Evolutionary conservation across 768 basidiomycete genomes (phyloP), one percentile per base, ranked within the genome.

Genomic region (Boletus reticuloceps): DNA sequence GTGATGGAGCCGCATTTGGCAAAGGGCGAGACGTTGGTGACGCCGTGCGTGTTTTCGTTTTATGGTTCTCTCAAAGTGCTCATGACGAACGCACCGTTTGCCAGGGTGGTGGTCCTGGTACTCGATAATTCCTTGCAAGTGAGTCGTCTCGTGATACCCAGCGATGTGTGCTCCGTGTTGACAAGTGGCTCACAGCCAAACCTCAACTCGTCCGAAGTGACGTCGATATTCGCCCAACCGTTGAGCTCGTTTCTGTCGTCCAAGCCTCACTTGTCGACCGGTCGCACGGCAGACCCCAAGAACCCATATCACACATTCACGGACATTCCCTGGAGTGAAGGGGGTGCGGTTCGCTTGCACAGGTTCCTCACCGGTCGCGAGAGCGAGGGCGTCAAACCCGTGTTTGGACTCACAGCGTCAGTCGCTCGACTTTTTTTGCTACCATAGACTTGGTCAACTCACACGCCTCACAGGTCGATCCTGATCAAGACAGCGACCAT

Each of bases 321-420:
- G 25, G 92, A 94, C 62, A 63, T 78, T 31, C 65, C 71, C 13
- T 80, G 77, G 67, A 67, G 70, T n/a, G 74, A 76, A 20, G 72
- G 75, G 9, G 69, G 67, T 8, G 51, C 62, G 3, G 14, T 67
- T 17, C 82, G 91, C 22, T 77, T 84, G 58, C 93, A 95, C 70
- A 75, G 78, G 17, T 96, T 96, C 74, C 75, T 94, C 48, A 96
- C 93, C 1, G 94, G 94, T 0, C 75, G 92, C 40, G 93, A 96
- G 67, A 83, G 80, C 3, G 85, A 86, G 14, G 92, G 93, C 1
- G 81, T 91, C 14, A 94, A 92, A 64, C 93, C 93, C n/a, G 82
- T 95, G 0, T 91, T 85, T 60, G 93, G 93, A 9, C 72, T 96
- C 10, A 96, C 93, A 29, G 84, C 92, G 91, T 94, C 67, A 58